Conservation (phyloP, 2,329 filamentous ascomycete species). For the Venturia pyrina region DNA sequence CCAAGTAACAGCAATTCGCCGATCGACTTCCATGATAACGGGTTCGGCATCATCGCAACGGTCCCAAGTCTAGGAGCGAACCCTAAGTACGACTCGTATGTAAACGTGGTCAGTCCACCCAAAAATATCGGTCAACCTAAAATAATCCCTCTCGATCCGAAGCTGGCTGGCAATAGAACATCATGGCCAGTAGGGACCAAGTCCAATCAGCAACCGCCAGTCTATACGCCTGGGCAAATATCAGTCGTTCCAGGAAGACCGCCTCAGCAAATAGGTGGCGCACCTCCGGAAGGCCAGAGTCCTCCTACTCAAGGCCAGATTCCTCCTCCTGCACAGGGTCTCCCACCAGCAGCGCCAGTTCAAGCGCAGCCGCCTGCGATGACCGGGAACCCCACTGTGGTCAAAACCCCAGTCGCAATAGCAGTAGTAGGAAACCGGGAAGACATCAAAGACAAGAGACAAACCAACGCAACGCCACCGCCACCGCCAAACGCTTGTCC, state of each 20-base stretch:
- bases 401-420: neutral
- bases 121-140: neutral
- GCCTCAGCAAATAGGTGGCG: neutral
- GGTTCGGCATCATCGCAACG: conserved; percentile 7
- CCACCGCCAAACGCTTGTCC: neutral
- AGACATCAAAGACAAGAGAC: too few species aligned
- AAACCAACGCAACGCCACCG: neutral
- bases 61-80: neutral
- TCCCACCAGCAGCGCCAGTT: neutral
- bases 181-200: neutral
- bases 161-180: neutral
- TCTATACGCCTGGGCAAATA: neutral
- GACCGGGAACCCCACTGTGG: neutral
- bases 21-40: conserved; percentile 11
- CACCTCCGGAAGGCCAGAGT: neutral
- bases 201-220: neutral
- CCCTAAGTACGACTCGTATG: conserved; percentile 1
- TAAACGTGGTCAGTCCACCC: neutral
- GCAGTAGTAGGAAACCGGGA: too few species aligned
- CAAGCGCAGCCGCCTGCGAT: neutral
- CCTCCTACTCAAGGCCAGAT: neutral
- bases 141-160: neutral
- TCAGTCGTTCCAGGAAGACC: neutral
- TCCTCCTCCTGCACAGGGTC: neutral
- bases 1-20: conserved; percentile 3